Evolutionary conservation across 192 early-diverging fungal species (phyloP).

Genomic region (Podila verticillata): DNA sequence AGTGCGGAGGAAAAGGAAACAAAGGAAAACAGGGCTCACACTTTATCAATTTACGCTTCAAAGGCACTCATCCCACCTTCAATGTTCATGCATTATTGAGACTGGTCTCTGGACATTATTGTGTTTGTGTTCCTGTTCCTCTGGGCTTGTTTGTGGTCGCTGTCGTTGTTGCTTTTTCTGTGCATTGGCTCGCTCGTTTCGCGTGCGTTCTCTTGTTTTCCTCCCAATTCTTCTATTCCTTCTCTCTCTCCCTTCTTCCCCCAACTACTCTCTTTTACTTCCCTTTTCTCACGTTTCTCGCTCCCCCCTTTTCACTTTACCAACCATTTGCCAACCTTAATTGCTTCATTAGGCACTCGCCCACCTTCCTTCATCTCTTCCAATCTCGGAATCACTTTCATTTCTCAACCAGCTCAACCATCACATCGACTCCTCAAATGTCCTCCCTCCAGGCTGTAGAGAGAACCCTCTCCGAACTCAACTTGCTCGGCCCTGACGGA

Average conservation of each 20-base stretch:
- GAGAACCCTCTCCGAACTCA: conserved; percentile 33
- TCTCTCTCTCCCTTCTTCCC: neutral
- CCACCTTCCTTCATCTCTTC: conserved; percentile 18
- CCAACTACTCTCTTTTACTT: no score
- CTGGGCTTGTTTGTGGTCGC: conserved; percentile 48
- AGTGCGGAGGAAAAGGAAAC: neutral
- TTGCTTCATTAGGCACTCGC: no score
- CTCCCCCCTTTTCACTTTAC: neutral
- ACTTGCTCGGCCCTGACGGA: conserved; percentile 46
- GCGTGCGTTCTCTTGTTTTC: conserved; percentile 2
- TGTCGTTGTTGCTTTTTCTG: neutral
- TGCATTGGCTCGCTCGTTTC: neutral
- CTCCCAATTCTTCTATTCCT: conserved; percentile 6
- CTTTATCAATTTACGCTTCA: neutral
- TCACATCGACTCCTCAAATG: conserved; percentile 7
- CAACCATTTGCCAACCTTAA: no score
- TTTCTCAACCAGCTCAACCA: neutral
- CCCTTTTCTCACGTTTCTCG: neutral
- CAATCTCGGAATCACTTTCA: neutral
- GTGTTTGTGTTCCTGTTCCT: no score
- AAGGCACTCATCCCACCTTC: neutral
- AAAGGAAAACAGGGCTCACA: neutral
- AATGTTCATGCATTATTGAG: neutral
- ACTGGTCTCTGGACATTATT: no score
- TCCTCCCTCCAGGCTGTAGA: conserved; percentile 36